Percentiles rank a stretch among this genome's conserved stretches.
Conservation (phyloP, 78 protist species). For the Guillardia theta region DNA sequence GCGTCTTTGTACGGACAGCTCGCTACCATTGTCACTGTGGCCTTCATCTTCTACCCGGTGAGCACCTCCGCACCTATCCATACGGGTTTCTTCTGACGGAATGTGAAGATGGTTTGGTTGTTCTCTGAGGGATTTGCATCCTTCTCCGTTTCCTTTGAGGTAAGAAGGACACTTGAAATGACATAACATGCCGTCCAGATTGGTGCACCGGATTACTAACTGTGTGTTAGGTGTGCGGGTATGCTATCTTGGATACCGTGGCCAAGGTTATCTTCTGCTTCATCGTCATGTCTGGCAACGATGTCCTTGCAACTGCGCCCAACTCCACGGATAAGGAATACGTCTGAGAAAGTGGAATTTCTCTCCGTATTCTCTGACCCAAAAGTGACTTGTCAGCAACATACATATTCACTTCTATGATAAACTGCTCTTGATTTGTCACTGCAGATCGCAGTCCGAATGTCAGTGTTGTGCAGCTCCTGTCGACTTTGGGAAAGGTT, state of each 20-base stretch:
- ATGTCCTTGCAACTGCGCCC: neutral
- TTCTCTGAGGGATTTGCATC: slow-evolving; percentile 42
- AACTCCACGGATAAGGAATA: neutral
- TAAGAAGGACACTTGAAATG: neutral
- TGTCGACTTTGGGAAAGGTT: too few species aligned
- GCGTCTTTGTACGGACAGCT: neutral
- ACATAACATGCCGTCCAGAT: neutral
- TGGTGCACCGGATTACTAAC: neutral
- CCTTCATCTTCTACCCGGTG: neutral
- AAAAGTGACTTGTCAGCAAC: too few species aligned
- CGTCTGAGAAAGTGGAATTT: too few species aligned
- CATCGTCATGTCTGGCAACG: neutral
- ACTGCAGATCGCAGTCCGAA: too few species aligned
- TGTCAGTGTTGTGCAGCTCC: too few species aligned
- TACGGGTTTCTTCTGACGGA: neutral
- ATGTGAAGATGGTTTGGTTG: neutral
- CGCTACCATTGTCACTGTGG: neutral
- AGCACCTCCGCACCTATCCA: neutral
- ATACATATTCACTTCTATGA: too few species aligned
- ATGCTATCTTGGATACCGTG: slow-evolving; percentile 4
- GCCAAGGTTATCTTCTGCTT: slow-evolving; percentile 2
- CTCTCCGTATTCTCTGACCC: too few species aligned
- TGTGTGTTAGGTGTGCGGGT: neutral
- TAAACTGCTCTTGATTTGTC: too few species aligned
- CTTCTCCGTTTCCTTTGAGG: slow-evolving; percentile 14